Conservation (phyloP, 169 alveolate genomes). For the Ichthyophthirius multifiliis region DNA sequence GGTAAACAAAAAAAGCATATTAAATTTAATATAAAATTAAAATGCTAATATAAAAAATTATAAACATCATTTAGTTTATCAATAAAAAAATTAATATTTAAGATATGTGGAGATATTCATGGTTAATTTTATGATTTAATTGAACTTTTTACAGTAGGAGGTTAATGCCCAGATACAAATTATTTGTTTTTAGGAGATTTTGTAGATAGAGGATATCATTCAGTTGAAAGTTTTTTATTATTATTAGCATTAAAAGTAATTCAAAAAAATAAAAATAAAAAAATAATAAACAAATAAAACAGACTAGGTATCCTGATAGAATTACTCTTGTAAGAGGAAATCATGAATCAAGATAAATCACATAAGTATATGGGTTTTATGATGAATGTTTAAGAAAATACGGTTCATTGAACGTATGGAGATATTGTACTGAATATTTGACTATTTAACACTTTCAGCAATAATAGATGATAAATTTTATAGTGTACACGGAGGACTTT, state of each 20-base stretch:
- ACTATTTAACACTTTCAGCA: constrained; percentile 97
- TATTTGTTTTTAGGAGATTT: constrained; percentile 99
- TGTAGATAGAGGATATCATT: constrained; percentile 99
- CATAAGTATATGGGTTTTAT: constrained; percentile 98
- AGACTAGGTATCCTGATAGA: constrained; percentile 95
- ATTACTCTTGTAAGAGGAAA: constrained; percentile 97
- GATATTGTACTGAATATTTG: constrained; percentile 99
- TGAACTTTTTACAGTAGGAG: constrained; percentile 92
- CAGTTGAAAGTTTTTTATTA: constrained; percentile 97
- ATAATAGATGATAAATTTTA: constrained; percentile 95
- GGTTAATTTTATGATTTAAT: constrained; percentile 96
- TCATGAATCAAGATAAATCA: constrained; percentile 92
- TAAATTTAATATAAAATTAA: too few relatives aligned
- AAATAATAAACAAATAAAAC: too few relatives aligned
- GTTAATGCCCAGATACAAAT: constrained; percentile 89
- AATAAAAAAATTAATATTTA: neutral
- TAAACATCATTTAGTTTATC: too few relatives aligned
- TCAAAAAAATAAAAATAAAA: too few relatives aligned
- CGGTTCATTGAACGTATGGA: constrained; percentile 98
- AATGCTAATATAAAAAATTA: too few relatives aligned
- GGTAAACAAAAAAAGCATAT: constrained; percentile 71
- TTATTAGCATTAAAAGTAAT: constrained; percentile 93
- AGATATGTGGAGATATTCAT: constrained; percentile 97
- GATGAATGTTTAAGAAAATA: constrained; percentile 99
- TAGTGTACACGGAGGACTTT: constrained; percentile 98